Conservation (phyloP, 106 monocot genomes). For the Dendrobium officinale region DNA sequence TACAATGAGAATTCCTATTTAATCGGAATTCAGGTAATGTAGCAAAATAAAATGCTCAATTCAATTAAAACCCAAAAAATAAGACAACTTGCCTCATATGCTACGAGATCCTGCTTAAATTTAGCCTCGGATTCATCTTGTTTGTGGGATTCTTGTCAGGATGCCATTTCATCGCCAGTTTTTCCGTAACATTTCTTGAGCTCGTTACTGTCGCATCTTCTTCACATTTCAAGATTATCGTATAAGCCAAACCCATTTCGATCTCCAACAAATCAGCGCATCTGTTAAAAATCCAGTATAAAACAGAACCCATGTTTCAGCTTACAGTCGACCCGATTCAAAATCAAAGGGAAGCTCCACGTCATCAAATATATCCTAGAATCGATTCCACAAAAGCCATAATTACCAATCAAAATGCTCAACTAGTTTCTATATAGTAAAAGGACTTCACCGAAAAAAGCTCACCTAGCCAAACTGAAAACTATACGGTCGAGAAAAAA, state of each 20-base stretch:
- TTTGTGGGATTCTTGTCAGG: slow-evolving; percentile 46
- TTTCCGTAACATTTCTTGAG: slow-evolving; percentile 43
- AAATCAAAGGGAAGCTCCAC: neutral
- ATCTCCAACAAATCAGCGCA: neutral
- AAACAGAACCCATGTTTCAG: neutral
- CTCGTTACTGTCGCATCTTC: slow-evolving; percentile 27
- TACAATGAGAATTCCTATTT: no score
- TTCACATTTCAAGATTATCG: slow-evolving; percentile 27
- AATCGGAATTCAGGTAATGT: no score
- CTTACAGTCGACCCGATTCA: neutral
- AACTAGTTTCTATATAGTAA: no score
- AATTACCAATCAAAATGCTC: no score
- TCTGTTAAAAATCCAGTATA: neutral
- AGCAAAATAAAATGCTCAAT: neutral
- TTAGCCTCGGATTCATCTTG: slow-evolving; percentile 52
- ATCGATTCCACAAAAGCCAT: no score
- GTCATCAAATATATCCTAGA: no score
- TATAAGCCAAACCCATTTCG: slow-evolving; percentile 46
- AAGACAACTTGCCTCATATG: slow-evolving; percentile 30
- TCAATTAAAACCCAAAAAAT: neutral
- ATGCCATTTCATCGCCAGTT: slow-evolving; percentile 56
- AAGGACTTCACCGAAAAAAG: no score
- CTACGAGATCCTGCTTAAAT: slow-evolving; percentile 62
- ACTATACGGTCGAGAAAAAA: neutral
- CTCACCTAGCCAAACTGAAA: no score